phyloP scores from a whole-genome alignment of 2,329 filamentous ascomycete genomes.

The Calonectria henricotiae region DNA sequence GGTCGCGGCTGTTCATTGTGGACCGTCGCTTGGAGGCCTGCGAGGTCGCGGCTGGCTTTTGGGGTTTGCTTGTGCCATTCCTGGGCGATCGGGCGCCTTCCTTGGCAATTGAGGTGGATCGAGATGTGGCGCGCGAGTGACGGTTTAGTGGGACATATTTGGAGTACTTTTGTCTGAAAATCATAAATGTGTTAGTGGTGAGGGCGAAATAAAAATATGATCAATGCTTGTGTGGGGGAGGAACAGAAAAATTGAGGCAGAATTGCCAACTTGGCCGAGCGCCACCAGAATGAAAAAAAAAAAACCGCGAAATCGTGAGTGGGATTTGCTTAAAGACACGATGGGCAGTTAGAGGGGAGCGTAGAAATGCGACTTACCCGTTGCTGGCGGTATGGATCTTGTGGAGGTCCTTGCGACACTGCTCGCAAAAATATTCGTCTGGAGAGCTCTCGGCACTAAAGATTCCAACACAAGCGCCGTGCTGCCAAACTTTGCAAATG shows the following conservation, averaged over 20 bases:
- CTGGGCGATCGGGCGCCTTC: conserved; percentile 72
- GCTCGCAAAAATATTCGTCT: conserved; percentile 98
- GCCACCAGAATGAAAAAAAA: conserved; percentile 13
- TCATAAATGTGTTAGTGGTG: conserved; percentile 53
- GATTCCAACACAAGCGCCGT: conserved; percentile 97
- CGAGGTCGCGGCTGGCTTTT: conserved; percentile 66
- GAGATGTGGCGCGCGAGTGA: conserved; percentile 71
- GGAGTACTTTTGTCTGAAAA: conserved; percentile 75
- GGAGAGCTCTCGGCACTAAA: conserved; percentile 94
- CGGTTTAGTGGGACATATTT: conserved; percentile 76
- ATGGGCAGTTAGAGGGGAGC: not conserved
- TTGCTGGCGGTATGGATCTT: conserved; percentile 85
- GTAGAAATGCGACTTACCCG: conserved; percentile 76
- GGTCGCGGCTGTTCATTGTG: conserved; percentile 97
- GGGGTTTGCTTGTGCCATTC: conserved; percentile 74
- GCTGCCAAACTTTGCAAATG: conserved; percentile 98
- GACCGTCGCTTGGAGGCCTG: conserved; percentile 84
- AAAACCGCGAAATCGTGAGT: conserved; percentile 8
- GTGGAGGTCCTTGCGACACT: conserved; percentile 93
- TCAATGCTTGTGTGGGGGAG: conserved; percentile 1
- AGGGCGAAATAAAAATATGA: conserved; percentile 51
- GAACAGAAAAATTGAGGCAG: conserved; percentile 16
- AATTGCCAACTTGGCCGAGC: conserved; percentile 13
- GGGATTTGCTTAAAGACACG: not conserved
- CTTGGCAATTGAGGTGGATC: conserved; percentile 74